Evolutionary conservation across 441 rosid species (phyloP), one percentile per base, ranked within the genome.

Genomic region (Biscutella laevigata): DNA sequence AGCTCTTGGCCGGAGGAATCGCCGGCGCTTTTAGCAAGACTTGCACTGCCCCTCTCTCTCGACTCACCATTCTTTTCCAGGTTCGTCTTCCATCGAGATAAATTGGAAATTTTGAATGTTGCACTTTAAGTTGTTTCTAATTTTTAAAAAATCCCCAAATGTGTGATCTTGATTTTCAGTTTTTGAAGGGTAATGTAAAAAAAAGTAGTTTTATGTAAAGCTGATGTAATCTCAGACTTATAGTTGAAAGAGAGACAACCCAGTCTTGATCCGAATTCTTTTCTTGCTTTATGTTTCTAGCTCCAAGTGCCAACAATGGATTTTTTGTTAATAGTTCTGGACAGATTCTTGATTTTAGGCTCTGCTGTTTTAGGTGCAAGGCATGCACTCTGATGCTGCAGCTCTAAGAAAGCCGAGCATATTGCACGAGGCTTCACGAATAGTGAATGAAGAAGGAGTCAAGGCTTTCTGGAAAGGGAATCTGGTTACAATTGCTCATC

Each of bases 11-110:
- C 14, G 96, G 98, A 33, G 98, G 98, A 2, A 68, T 85, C 22
- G 98, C 96, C 2, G 98, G 98, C 6, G 95, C 95, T 64, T 74
- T 91, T 35, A 82, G 96, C 69, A 91, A 91, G 66, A 91, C 96
- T 17, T 91, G 96, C 62, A 90, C 96, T n/a, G 96, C 96, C 1
- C 98, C 98, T 28, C 81, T 87, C 22, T 88, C 95, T 53, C 88
- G 96, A 9, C 94, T 87, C 58, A 91, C 96, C 65, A 91, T 91
- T 39, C 94, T 91, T 24, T 83, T 84, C 62, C 98, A 91, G 95
- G 98, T 89, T 53, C 25, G 19, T 43, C 13, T 12, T 43, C 9
- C 24, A n/a, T 41, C 34, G 8, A 49, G n/a, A 19, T 17, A 20
- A 10, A 25, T 12, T 38, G n/a, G n/a, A n/a, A n/a, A n/a, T n/a